Evolutionary conservation across 2,329 filamentous ascomycete genomes (phyloP).

Genomic region (Fusarium buharicum): DNA sequence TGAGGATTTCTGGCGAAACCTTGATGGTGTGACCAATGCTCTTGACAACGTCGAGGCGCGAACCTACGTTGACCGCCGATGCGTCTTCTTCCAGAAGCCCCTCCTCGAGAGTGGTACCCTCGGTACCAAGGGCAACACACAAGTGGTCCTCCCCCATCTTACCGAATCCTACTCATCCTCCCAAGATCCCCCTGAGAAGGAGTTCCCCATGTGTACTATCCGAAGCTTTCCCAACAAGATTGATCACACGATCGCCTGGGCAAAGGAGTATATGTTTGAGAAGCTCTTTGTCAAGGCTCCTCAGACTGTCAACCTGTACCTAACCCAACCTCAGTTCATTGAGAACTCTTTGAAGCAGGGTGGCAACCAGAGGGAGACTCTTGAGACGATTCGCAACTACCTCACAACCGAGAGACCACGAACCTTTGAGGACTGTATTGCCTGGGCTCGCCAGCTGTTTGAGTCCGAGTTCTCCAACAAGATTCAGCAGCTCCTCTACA

Average conservation of each 20-base stretch:
- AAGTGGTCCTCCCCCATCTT: constrained; percentile 88
- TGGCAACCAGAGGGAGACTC: constrained; percentile 91
- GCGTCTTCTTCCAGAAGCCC: constrained; percentile 98
- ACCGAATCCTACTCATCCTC: constrained; percentile 97
- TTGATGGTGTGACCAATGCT: constrained; percentile 96
- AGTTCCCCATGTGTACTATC: constrained; percentile 98
- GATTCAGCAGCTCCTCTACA: constrained; percentile 93
- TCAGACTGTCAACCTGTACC: constrained; percentile 92
- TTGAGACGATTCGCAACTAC: constrained; percentile 90
- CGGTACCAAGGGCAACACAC: constrained; percentile 98
- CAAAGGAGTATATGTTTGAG: constrained; percentile 90
- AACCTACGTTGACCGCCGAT: constrained; percentile 94
- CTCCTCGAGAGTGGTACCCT: constrained; percentile 96
- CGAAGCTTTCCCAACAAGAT: constrained; percentile 98
- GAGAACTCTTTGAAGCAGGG: constrained; percentile 88
- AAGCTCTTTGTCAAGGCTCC: constrained; percentile 92
- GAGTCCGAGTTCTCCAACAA: constrained; percentile 98
- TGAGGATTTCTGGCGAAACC: constrained; percentile 85
- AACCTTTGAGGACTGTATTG: constrained; percentile 94
- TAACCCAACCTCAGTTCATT: constrained; percentile 91
- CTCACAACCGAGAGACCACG: constrained; percentile 91
- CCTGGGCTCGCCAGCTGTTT: constrained; percentile 93
- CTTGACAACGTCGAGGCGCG: constrained; percentile 97
- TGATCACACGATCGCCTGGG: constrained; percentile 98
- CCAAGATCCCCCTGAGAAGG: constrained; percentile 97